Evolutionary conservation across 768 basidiomycete species (phyloP).

Genomic region (Cystofilobasidium macerans): DNA sequence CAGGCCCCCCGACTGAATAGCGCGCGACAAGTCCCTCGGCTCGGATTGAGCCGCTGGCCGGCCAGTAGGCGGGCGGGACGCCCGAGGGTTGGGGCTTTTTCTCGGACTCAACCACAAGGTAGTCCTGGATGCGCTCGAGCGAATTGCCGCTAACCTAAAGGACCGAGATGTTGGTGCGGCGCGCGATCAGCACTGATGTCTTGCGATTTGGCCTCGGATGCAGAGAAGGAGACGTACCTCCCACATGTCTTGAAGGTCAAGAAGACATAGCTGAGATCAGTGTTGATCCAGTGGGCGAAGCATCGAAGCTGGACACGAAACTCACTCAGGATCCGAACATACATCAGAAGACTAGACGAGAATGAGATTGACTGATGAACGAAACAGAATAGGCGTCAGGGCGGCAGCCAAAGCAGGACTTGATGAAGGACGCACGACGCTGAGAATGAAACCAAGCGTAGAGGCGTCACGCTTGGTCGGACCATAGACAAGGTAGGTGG

Average conservation of each 20-base stretch:
- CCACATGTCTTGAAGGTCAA: no score
- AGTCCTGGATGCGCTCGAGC: constrained; percentile 42
- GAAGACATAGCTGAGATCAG: constrained; percentile 29
- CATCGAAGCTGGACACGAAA: no score
- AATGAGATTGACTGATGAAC: constrained; percentile 35
- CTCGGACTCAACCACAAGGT: constrained; percentile 51
- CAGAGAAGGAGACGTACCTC: no score
- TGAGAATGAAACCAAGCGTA: constrained; percentile 31
- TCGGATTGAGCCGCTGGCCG: constrained; percentile 47
- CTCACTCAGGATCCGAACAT: constrained; percentile 37
- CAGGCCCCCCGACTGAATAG: constrained; percentile 47
- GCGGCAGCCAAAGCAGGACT: no score
- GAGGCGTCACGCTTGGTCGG: constrained; percentile 30
- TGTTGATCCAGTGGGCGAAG: no score
- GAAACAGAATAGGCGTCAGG: constrained; percentile 24
- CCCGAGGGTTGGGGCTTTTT: constrained; percentile 40
- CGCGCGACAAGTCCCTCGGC: constrained; percentile 47
- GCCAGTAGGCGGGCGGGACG: constrained; percentile 57
- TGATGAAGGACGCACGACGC: constrained; percentile 24
- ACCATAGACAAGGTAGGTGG: constrained; percentile 48
- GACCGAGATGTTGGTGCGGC: not conserved
- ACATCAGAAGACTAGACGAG: no score
- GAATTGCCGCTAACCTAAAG: constrained; percentile 32
- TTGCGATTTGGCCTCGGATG: no score
- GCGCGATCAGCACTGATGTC: no score